phyloP scores from a whole-genome alignment of 352 stramenopile genomes.

The Saprolegnia diclina region DNA sequence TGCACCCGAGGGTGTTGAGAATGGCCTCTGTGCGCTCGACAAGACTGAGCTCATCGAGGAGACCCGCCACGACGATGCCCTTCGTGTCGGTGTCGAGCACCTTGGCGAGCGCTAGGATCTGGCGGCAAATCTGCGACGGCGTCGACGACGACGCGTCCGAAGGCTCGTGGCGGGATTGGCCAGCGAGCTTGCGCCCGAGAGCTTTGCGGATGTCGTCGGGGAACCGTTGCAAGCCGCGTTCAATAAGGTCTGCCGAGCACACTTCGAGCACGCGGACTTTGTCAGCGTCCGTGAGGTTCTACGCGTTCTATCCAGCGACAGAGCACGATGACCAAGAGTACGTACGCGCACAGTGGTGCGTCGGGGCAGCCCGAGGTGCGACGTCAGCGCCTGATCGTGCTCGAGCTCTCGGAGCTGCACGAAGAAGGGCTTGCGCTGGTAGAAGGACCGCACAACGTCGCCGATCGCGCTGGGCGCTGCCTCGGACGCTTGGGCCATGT shows the following conservation, averaged over 20 bases:
- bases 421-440: slow-evolving; percentile 64
- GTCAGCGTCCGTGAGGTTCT: slow-evolving; percentile 19
- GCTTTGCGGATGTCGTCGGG: slow-evolving; percentile 13
- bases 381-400: slow-evolving; percentile 21
- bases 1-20: slow-evolving; percentile 14
- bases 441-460: slow-evolving; percentile 48
- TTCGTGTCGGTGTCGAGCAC: slow-evolving; percentile 10
- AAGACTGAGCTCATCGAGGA: slow-evolving; percentile 9
- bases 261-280: slow-evolving; percentile 22
- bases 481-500: not conserved
- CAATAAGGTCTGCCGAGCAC: slow-evolving; percentile 18
- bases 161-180: not conserved
- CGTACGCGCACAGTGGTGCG: slow-evolving; percentile 12
- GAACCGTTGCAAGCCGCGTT: slow-evolving; percentile 12
- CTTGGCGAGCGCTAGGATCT: slow-evolving; percentile 10
- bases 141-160: slow-evolving; percentile 11
- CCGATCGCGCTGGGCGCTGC: slow-evolving; percentile 38
- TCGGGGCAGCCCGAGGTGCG: not conserved
- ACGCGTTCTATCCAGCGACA: not conserved
- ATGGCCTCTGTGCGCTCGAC: not conserved
- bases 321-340: not conserved
- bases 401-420: slow-evolving; percentile 51
- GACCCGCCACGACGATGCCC: slow-evolving; percentile 12
- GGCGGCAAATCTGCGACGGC: slow-evolving; percentile 13
- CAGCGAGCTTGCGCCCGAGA: slow-evolving; percentile 7